Percentiles rank a stretch among this genome's conserved stretches.
These are phyloP conservation scores for Scenedesmus sp. DNA, from an alignment of 163 green algal species.

Conservation along the genomic window DNA sequence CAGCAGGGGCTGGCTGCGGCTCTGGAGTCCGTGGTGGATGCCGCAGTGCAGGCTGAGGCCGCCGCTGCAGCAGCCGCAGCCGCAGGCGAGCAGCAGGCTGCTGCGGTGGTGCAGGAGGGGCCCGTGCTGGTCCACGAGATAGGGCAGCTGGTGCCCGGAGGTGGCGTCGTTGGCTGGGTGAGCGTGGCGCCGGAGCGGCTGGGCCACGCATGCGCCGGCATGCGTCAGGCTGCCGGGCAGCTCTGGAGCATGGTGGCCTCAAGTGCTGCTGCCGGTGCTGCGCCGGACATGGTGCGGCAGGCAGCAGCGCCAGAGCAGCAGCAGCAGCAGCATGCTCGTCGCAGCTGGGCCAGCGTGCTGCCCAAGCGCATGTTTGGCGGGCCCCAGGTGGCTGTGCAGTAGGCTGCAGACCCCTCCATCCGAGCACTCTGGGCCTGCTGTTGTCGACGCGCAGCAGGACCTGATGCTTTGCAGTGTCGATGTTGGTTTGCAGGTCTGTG, in stretches of 20 bases:
- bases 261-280: background rate
- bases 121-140: slow-evolving; percentile 1
- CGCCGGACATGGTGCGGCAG: background rate
- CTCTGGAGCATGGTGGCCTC: background rate
- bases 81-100: background rate
- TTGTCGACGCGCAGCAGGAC: background rate
- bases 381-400: background rate
- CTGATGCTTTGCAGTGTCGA: too few relatives aligned
- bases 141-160: slow-evolving; percentile 7
- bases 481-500: too few relatives aligned
- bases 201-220: slow-evolving; percentile 8
- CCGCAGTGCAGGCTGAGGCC: background rate
- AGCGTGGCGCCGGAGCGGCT: background rate
- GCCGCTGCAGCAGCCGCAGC: background rate
- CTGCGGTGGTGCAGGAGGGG: background rate
- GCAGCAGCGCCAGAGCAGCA: background rate
- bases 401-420: background rate
- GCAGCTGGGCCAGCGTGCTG: background rate
- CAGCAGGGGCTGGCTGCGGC: background rate
- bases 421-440: background rate
- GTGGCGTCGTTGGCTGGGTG: background rate
- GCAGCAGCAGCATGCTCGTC: slow-evolving; percentile 23
- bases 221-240: slow-evolving; percentile 12
- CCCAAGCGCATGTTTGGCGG: slow-evolving; percentile 10
- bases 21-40: background rate